These are phyloP conservation scores for Pueraria montana DNA, from an alignment of 306 rosid genomes.

Conservation along the genomic window DNA sequence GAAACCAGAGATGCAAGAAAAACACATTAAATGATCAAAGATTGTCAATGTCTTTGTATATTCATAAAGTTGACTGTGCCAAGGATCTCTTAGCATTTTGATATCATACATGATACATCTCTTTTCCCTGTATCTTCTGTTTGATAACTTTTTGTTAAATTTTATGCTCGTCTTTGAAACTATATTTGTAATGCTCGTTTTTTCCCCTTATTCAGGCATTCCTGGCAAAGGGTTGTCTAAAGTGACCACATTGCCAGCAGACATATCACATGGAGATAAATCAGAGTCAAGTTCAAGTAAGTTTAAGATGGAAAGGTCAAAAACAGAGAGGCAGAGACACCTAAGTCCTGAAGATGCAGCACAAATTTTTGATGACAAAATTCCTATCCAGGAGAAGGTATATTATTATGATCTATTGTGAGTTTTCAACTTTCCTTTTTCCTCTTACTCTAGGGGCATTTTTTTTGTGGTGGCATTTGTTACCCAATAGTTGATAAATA, in stretches of 20 bases:
- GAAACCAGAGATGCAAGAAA: conserved; percentile 24
- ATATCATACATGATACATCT: conserved; percentile 1
- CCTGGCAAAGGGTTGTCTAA: conserved; percentile 58
- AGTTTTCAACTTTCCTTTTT: conserved; percentile 17
- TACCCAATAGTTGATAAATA: conserved; percentile 4
- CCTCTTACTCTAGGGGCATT: not conserved
- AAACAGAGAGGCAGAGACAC: conserved; percentile 75
- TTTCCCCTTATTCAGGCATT: conserved; percentile 55
- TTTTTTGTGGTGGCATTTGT: conserved; percentile 24
- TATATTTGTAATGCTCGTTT: conserved; percentile 24
- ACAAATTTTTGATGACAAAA: conserved; percentile 70
- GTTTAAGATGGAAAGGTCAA: conserved; percentile 75
- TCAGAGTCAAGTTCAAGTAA: conserved; percentile 55
- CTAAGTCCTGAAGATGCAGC: conserved; percentile 78
- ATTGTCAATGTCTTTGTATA: not conserved
- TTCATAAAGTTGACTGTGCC: conserved; percentile 14
- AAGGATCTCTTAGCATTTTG: conserved; percentile 25
- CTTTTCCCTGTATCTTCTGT: conserved; percentile 20
- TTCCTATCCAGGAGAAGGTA: conserved; percentile 81
- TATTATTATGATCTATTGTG: conserved; percentile 19
- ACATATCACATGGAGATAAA: conserved; percentile 57
- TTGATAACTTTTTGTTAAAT: conserved; percentile 27
- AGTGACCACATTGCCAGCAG: conserved; percentile 60
- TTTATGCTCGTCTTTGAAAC: conserved; percentile 22
- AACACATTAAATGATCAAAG: conserved; percentile 6